Evolutionary conservation across 108 stramenopile species (phyloP), one percentile per base, ranked within the genome.

Genomic region (Stephanodiscus triporus): DNA sequence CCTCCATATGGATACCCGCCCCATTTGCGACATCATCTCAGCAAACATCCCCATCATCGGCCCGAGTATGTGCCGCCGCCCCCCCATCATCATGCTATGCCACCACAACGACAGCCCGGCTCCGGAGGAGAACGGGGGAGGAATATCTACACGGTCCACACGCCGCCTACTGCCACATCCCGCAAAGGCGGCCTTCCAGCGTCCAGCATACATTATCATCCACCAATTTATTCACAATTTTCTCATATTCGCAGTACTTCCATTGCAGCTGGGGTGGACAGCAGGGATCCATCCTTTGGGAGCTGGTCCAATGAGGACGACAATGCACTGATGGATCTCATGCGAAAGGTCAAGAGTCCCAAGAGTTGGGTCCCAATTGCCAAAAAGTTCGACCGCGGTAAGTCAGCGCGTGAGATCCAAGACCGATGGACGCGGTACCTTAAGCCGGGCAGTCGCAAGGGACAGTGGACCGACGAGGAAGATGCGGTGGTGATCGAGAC

Each of bases 341-440:
- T 94, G 92, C 89, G 88, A 74, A 94, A 94, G 54, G 87, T 87
- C 66, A 94, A 94, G 73, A 94, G 89, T 71, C 89, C 90, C 26
- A 76, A 86, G 19, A 88, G 89, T 74, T 94, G 92, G 92, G 92
- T 91, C 49, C 87, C 92, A n/a, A 89, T 94, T 59, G 90, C 92
- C 9, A 88, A 86, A 66, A 90, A 94, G 51, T 84, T 86, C 60
- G 76, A 82, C 24, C 53, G 84, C 8, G 88, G 88, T 9, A 80
- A 83, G 62, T 72, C 65, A 7, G 20, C 66, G 0, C 26, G 63
- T 16, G 78, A 84, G 36, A 76, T 79, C 54, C 79, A 75, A 32
- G 79, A 84, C 5, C 68, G 83, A 38, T 84, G 83, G 83, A 76
- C 57, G 1, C 73, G 75, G 10, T 80, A 66, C 65, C 68, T 84